Evolutionary conservation across 148 eudicot genomes (phyloP).

Genomic region (Nyssa sinensis): DNA sequence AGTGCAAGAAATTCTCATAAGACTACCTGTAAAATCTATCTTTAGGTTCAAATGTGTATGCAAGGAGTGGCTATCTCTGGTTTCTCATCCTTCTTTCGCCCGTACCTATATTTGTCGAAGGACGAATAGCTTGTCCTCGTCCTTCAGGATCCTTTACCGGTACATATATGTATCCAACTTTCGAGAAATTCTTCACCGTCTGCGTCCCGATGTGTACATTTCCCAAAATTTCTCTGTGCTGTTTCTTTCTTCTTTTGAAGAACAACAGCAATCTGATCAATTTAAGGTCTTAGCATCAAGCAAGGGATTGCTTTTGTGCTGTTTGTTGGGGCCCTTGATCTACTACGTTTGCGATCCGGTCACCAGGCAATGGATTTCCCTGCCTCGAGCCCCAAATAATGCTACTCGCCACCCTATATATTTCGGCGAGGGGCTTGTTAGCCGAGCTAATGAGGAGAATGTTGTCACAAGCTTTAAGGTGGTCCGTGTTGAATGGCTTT

Average conservation of each 20-base stretch:
- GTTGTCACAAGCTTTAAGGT: constrained; percentile 13
- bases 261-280: constrained; percentile 15
- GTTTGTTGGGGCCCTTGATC: constrained; percentile 9
- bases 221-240: constrained; percentile 7
- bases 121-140: background rate
- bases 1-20: background rate
- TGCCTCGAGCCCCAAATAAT: constrained; percentile 2
- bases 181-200: background rate
- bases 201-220: constrained; percentile 9
- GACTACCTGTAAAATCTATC: constrained; percentile 12
- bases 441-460: constrained; percentile 4
- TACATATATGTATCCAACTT: constrained; percentile 13
- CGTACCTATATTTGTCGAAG: background rate
- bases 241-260: constrained; percentile 13
- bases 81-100: background rate
- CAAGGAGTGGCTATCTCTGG: background rate
- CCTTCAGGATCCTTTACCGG: constrained; percentile 12
- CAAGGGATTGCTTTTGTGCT: constrained; percentile 21
- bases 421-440: constrained; percentile 14
- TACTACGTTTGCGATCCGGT: constrained; percentile 20
- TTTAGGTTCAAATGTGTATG: constrained; percentile 14
- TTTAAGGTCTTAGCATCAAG: constrained; percentile 19
- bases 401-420: constrained; percentile 7
- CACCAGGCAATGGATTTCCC: constrained; percentile 18
- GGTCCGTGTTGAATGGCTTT: constrained; percentile 14